Evolutionary conservation across 257 asterid species (phyloP).

Genomic region (Nicotiana tabacum): DNA sequence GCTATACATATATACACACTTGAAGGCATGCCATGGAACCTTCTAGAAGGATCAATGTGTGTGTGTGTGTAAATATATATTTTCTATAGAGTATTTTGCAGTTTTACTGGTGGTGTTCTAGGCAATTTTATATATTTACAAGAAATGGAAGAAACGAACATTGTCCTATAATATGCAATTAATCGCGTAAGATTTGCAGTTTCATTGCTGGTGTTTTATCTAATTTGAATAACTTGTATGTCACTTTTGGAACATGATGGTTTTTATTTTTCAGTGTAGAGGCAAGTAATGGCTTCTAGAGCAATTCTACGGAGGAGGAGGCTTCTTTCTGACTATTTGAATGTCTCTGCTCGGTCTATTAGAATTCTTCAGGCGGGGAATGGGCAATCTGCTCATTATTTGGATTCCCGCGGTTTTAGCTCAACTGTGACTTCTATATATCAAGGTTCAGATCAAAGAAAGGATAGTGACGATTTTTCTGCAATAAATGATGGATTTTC

Average conservation of each 20-base stretch:
- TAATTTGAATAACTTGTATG: not conserved
- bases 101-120: not conserved
- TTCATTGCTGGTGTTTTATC: not conserved
- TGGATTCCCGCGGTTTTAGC: constrained; percentile 28
- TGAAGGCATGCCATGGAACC: not conserved
- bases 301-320: constrained; percentile 58
- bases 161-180: not conserved
- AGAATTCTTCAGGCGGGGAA: constrained; percentile 33
- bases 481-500: constrained; percentile 20
- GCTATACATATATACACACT: not conserved
- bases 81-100: not conserved
- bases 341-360: constrained; percentile 33
- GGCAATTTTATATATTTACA: not conserved
- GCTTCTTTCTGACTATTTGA: constrained; percentile 42
- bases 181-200: not conserved
- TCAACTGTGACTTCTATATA: constrained; percentile 28
- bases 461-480: constrained; percentile 26
- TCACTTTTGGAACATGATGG: not conserved
- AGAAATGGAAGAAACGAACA: not conserved
- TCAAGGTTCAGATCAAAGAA: constrained; percentile 23
- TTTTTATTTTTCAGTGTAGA: constrained; percentile 24
- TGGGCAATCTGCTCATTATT: constrained; percentile 30
- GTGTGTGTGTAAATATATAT: not conserved
- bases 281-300: constrained; percentile 56
- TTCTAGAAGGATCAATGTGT: not conserved